These are phyloP conservation scores for Polyporus tsugae DNA, from an alignment of 1,284 basidiomycete species.

Conservation along the genomic window DNA sequence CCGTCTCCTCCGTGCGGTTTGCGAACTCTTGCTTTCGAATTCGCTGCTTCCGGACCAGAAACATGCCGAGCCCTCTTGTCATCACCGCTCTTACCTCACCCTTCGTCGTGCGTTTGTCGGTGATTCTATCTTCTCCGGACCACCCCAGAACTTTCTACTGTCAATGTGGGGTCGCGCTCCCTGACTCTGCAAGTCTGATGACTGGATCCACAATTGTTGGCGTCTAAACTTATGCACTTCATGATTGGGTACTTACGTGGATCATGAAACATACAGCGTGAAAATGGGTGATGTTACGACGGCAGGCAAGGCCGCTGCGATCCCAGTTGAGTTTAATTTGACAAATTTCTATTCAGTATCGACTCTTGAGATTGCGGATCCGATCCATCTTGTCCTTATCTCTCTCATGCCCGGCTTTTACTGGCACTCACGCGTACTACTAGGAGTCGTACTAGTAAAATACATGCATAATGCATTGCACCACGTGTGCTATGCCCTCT, in stretches of 20 bases:
- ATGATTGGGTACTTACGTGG: not conserved
- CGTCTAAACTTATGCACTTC: not conserved
- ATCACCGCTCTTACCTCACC: slow-evolving; percentile 2
- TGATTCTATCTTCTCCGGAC: not conserved
- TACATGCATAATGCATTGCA: no score
- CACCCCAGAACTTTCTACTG: not conserved
- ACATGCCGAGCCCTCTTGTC: not conserved
- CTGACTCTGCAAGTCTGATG: not conserved
- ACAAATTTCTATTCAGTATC: no score
- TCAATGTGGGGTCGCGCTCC: not conserved
- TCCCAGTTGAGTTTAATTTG: no score
- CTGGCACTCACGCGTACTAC: no score
- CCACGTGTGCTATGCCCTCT: no score
- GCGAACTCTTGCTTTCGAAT: not conserved
- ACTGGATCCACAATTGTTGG: not conserved
- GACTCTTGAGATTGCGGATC: no score
- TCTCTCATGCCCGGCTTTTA: no score
- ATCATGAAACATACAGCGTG: no score
- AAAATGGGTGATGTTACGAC: no score
- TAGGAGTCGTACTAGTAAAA: no score
- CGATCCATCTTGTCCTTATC: no score
- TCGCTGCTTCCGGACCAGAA: not conserved
- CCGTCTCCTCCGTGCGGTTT: not conserved
- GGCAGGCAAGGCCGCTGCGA: no score
- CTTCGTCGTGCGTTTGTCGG: not conserved